Conservation (phyloP, 176 grass and related monocot genomes). For the Bonia amplexicaulis region DNA sequence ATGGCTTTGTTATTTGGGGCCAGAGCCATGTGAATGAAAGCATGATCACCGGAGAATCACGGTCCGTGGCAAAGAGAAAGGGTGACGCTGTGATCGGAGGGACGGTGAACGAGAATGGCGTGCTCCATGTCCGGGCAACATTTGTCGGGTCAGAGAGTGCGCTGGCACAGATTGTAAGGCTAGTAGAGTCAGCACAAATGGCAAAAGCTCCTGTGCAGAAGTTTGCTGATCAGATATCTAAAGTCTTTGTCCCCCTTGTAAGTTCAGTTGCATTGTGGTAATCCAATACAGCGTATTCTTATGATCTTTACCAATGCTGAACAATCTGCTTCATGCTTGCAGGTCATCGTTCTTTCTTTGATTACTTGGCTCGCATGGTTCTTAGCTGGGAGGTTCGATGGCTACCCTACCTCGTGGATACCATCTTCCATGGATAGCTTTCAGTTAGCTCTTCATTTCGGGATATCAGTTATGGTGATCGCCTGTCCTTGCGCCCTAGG, state of each 20-base stretch:
- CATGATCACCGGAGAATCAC: conserved; percentile 93
- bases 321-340: conserved; percentile 21
- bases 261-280: conserved; percentile 26
- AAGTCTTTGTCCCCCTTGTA: conserved; percentile 84
- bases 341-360: conserved; percentile 74
- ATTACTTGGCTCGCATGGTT: conserved; percentile 87
- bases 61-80: conserved; percentile 79
- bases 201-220: conserved; percentile 97
- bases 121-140: conserved; percentile 78
- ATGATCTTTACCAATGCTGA: not conserved
- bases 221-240: conserved; percentile 89
- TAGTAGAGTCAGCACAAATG: conserved; percentile 93
- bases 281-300: not conserved
- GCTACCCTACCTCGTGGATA: conserved; percentile 80
- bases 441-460: conserved; percentile 91
- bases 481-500: conserved; percentile 91
- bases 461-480: conserved; percentile 98
- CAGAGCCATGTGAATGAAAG: conserved; percentile 98
- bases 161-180: conserved; percentile 77
- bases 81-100: conserved; percentile 86
- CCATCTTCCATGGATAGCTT: conserved; percentile 92
- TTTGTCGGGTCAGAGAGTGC: conserved; percentile 92
- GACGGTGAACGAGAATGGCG: conserved; percentile 93
- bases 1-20: conserved; percentile 93
- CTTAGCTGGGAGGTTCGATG: conserved; percentile 65